A percentile compares a stretch with the other conserved stretches of the same genome.
Conservation (phyloP, 306 rosid species). For the Morella rubra region DNA sequence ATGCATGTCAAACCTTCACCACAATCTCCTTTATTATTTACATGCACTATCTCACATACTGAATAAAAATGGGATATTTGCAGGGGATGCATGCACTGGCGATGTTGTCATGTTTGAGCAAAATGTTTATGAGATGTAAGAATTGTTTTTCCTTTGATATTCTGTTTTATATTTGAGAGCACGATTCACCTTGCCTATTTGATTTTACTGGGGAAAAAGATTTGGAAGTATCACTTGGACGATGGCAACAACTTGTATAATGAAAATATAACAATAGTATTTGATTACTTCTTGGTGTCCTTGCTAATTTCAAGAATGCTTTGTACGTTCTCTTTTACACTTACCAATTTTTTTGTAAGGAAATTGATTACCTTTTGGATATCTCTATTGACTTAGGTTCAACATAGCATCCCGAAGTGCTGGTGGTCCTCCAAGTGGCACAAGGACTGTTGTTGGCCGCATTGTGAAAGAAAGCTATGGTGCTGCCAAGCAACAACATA, state of each 20-base stretch:
- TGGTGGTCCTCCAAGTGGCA: constrained; percentile 72
- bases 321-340: not conserved
- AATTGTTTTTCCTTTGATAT: not conserved
- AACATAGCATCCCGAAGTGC: constrained; percentile 71
- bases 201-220: not conserved
- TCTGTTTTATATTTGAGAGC: constrained; percentile 5
- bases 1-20: not conserved
- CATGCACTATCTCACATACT: not conserved
- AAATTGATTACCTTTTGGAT: constrained; percentile 8
- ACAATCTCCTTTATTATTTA: not conserved
- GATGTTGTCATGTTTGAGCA: constrained; percentile 93
- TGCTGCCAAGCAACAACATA: constrained; percentile 85
- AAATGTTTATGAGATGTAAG: constrained; percentile 86
- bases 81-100: constrained; percentile 94
- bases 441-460: constrained; percentile 77
- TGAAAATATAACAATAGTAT: not conserved
- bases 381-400: constrained; percentile 49
- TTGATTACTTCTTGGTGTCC: not conserved
- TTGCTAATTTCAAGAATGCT: not conserved
- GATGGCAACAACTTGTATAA: not conserved
- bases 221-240: constrained; percentile 2
- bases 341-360: not conserved
- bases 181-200: constrained; percentile 10
- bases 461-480: constrained; percentile 93
- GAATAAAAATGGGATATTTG: constrained; percentile 20